These are phyloP conservation scores for Rhizopogon vesiculosus DNA, from an alignment of 768 basidiomycete genomes.

Conservation along the genomic window DNA sequence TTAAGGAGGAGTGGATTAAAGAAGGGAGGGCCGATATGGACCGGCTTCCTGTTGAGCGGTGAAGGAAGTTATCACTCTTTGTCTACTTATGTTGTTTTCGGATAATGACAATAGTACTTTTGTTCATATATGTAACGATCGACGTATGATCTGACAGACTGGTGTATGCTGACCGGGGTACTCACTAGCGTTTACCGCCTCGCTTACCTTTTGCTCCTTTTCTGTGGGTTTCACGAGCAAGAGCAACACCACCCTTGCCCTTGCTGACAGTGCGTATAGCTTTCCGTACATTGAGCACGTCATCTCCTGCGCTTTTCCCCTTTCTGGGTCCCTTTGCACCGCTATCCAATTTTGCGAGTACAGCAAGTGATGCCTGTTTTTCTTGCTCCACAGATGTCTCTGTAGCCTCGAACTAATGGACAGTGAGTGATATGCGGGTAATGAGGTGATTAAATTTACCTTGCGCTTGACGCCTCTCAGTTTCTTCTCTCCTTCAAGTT, in stretches of 20 bases:
- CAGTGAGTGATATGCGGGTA: constrained; percentile 1
- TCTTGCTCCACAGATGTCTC: constrained; percentile 64
- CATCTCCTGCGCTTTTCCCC: constrained; percentile 37
- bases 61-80: neutral
- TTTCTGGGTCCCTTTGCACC: constrained; percentile 50
- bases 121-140: neutral
- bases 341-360: constrained; percentile 76
- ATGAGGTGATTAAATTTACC: constrained; percentile 36
- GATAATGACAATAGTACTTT: constrained; percentile 2
- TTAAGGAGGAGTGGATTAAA: constrained; percentile 83
- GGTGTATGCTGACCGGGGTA: neutral
- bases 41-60: constrained; percentile 22
- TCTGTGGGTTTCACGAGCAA: constrained; percentile 39
- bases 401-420: constrained; percentile 73
- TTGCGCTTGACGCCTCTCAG: constrained; percentile 87
- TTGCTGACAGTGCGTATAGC: constrained; percentile 76
- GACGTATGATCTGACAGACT: neutral
- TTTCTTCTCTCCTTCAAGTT: constrained; percentile 89
- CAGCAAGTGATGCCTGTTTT: constrained; percentile 63
- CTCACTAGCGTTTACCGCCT: constrained; percentile 23
- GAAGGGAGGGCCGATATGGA: constrained; percentile 60
- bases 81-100: neutral
- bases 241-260: constrained; percentile 57
- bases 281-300: constrained; percentile 81
- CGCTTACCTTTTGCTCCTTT: constrained; percentile 22